Evolutionary conservation across 2,329 filamentous ascomycete species (phyloP).

Genomic region (Verticillium nonalfalfae): DNA sequence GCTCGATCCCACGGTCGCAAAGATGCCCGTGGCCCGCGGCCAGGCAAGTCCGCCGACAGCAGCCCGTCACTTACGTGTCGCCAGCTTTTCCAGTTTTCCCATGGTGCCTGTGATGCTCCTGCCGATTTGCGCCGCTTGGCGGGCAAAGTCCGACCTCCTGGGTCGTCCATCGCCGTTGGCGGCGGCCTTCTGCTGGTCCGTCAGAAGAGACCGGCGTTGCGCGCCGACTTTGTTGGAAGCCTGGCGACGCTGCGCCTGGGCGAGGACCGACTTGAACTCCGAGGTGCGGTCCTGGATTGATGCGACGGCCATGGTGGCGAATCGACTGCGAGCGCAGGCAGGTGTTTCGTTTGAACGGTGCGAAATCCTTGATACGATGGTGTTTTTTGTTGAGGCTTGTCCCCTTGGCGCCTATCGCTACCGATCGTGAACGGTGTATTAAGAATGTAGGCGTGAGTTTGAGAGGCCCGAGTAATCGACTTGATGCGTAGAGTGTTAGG

Average conservation of each 20-base stretch:
- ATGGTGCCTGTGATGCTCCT: conserved; percentile 87
- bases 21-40: too few relatives aligned
- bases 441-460: background rate
- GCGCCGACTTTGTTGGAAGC: conserved; percentile 69
- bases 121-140: conserved; percentile 85
- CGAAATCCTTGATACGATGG: background rate
- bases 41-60: too few relatives aligned
- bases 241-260: conserved; percentile 76
- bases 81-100: conserved; percentile 89
- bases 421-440: background rate
- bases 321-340: background rate
- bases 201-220: conserved; percentile 75
- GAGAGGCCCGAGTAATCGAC: background rate
- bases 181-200: conserved; percentile 62
- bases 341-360: background rate
- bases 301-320: conserved; percentile 48
- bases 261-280: conserved; percentile 89
- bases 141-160: conserved; percentile 85
- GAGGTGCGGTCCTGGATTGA: conserved; percentile 95
- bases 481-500: background rate
- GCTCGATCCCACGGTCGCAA: background rate
- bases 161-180: conserved; percentile 47
- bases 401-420: background rate
- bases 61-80: conserved; percentile 55
- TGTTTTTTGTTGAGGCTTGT: background rate